phyloP scores from a whole-genome alignment of 805 yeast species.

The Kazachstania viticola region DNA sequence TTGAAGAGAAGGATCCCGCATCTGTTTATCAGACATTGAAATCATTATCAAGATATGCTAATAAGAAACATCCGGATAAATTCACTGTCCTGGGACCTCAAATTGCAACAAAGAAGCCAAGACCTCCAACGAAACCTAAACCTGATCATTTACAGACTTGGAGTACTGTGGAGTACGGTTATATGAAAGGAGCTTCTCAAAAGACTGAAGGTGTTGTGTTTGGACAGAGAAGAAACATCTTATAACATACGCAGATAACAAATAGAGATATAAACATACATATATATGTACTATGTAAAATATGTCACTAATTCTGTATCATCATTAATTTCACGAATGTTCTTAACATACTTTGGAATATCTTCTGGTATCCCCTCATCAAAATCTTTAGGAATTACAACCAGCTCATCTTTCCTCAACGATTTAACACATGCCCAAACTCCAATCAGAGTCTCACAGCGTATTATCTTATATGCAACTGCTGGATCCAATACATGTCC shows the following conservation, averaged over 20 bases:
- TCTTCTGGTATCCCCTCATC: slow-evolving; percentile 22
- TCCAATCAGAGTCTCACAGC: slow-evolving; percentile 38
- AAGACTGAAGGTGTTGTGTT: slow-evolving; percentile 41
- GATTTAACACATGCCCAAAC: slow-evolving; percentile 47
- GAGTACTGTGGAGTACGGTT: slow-evolving; percentile 52
- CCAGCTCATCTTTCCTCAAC: slow-evolving; percentile 28
- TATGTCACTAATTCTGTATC: slow-evolving; percentile 1
- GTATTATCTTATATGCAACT: slow-evolving; percentile 28
- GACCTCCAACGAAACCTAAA: slow-evolving; percentile 42
- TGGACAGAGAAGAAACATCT: slow-evolving; percentile 40
- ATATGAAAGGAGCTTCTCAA: slow-evolving; percentile 46
- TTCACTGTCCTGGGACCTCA: slow-evolving; percentile 49
- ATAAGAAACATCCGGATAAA: slow-evolving; percentile 38
- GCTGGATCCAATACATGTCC: slow-evolving; percentile 12
- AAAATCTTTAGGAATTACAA: slow-evolving; percentile 19
- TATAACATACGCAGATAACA: slow-evolving; percentile 2
- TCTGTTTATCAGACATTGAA: slow-evolving; percentile 66
- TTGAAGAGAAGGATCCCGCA: slow-evolving; percentile 63
- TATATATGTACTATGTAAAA: neutral
- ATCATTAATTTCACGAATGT: slow-evolving; percentile 6
- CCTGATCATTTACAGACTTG: slow-evolving; percentile 40
- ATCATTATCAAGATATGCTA: slow-evolving; percentile 60
- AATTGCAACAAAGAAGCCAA: slow-evolving; percentile 36
- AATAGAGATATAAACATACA: neutral
- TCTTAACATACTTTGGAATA: slow-evolving; percentile 19